Percentiles rank a stretch among this genome's conserved stretches.
phyloP scores from a whole-genome alignment of 371 early-diverging fungal species.

The Circinella umbellata region DNA sequence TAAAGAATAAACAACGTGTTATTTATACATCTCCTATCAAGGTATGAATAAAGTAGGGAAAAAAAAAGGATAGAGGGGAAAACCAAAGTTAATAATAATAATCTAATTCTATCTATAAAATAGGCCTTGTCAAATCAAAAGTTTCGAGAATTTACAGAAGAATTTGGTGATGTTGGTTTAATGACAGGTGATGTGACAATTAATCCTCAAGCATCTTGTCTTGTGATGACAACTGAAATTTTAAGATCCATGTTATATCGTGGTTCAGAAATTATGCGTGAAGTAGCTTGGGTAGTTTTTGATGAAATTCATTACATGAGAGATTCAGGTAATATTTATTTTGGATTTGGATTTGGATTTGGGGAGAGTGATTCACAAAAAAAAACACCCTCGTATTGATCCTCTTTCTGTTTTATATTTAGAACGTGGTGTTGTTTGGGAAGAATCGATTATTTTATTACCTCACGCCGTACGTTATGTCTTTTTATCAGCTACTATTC shows the following conservation, averaged over 20 bases:
- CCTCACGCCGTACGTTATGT: conserved; percentile 95
- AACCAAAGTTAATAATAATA: neutral
- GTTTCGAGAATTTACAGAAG: conserved; percentile 96
- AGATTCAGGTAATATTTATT: conserved; percentile 62
- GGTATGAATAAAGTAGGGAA: conserved; percentile 39
- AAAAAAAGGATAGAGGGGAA: neutral
- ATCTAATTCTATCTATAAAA: neutral
- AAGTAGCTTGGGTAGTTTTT: conserved; percentile 99
- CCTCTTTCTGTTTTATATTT: conserved; percentile 13
- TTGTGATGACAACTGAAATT: conserved; percentile 99
- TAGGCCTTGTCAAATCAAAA: conserved; percentile 99
- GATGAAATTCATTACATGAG: conserved; percentile 99
- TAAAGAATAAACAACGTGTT: conserved; percentile 96
- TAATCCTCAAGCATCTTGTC: conserved; percentile 95
- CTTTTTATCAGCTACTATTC: conserved; percentile 99
- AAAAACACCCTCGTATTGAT: too few species aligned
- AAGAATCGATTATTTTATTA: conserved; percentile 98
- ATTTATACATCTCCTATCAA: conserved; percentile 99
- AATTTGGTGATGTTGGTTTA: conserved; percentile 99
- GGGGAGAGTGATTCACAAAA: too few species aligned
- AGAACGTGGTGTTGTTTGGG: conserved; percentile 99
- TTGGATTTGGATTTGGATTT: neutral
- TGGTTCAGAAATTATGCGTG: conserved; percentile 98
- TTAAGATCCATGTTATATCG: conserved; percentile 99
- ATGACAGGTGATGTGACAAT: conserved; percentile 99